These are phyloP conservation scores for Tulasnella sp. DNA, from an alignment of 768 basidiomycete genomes.

Conservation along the genomic window DNA sequence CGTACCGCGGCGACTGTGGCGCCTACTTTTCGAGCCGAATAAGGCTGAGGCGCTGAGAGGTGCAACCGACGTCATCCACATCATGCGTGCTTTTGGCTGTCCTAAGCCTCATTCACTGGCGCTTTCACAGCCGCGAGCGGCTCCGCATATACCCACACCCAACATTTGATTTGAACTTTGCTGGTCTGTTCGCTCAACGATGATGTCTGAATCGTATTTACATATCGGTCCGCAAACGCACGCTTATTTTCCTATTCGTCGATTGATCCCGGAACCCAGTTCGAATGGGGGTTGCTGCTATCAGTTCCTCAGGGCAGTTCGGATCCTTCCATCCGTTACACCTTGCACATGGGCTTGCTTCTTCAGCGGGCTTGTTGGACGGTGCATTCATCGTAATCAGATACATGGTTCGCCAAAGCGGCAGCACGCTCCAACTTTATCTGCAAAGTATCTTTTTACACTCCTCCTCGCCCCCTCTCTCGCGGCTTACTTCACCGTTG, in stretches of 20 bases:
- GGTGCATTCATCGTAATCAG: background rate
- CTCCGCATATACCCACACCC: background rate
- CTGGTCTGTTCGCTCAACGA: background rate
- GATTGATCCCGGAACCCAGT: background rate
- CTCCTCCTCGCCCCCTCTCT: background rate
- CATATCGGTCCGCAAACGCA: background rate
- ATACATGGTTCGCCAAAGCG: background rate
- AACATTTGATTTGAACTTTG: background rate
- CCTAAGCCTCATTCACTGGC: background rate
- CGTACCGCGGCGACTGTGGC: background rate
- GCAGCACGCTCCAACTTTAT: background rate
- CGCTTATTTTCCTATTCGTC: slow-evolving; percentile 1
- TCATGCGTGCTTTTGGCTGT: background rate
- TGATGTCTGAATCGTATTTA: background rate
- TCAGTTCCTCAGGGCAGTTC: background rate
- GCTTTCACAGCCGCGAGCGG: background rate
- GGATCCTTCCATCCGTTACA: background rate
- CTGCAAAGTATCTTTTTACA: background rate
- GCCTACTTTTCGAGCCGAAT: background rate
- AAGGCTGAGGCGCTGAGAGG: background rate
- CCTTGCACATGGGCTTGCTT: background rate
- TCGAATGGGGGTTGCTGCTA: background rate
- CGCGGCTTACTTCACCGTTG: background rate
- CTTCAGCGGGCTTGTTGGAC: background rate
- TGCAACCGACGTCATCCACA: too few species aligned